Evolutionary conservation across 2,329 filamentous ascomycete species (phyloP).

Genomic region (Amphichorda felina): DNA sequence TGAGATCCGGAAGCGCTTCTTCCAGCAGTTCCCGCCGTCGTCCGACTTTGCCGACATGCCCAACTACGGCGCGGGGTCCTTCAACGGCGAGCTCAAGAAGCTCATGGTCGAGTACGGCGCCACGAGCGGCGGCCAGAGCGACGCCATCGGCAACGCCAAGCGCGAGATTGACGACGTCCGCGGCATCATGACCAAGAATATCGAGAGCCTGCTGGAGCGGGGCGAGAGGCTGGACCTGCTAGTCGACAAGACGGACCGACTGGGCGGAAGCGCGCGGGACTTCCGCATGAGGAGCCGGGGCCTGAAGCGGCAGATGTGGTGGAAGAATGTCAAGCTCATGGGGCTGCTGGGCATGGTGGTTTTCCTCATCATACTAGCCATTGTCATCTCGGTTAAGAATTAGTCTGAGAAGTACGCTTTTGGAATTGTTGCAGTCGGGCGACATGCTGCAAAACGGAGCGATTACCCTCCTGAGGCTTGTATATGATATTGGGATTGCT

Average conservation of each 20-base stretch:
- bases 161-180: constrained; percentile 85
- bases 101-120: constrained; percentile 81
- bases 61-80: constrained; percentile 80
- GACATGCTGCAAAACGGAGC: no score
- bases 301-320: constrained; percentile 93
- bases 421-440: neutral
- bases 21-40: constrained; percentile 48
- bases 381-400: constrained; percentile 40
- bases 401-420: neutral
- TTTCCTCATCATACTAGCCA: constrained; percentile 40
- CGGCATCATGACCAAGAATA: constrained; percentile 93
- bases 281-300: constrained; percentile 82
- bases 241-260: constrained; percentile 89
- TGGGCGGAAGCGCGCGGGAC: constrained; percentile 80
- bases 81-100: constrained; percentile 66
- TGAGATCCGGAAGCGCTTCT: constrained; percentile 82
- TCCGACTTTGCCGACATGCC: constrained; percentile 56
- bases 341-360: constrained; percentile 61
- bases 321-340: constrained; percentile 98
- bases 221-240: constrained; percentile 89
- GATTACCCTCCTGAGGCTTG: neutral
- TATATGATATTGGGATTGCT: constrained; percentile 1
- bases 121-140: constrained; percentile 60
- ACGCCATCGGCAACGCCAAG: constrained; percentile 75
- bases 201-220: constrained; percentile 77